Base-by-base conservation (phyloP, 805 yeast genomes). In the Candida berthetii region DNA sequence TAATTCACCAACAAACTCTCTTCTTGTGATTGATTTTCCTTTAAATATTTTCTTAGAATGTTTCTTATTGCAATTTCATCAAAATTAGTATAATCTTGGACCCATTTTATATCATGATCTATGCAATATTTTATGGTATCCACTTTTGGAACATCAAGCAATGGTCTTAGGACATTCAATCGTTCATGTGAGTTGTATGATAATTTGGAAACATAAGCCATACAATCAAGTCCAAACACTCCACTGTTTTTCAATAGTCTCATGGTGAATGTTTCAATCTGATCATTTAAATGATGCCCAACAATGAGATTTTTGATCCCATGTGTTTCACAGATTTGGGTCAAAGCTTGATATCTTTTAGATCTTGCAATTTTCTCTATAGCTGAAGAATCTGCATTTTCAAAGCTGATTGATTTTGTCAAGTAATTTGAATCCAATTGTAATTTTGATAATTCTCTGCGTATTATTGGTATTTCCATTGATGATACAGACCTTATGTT, bases 211-310 rank as follows among this genome's bases (percentile, higher is more conserved):
- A 42, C 25, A 2, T 53, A 48, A 31, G 51, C 53, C 68, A 83
- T 79, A 0, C 87, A 84, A 1, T 68, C 65, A 8, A 83, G 62
- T 0, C 95, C 95, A 57, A 70, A 65, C n/a, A 73, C 41, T 0
- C 74, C 61, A 31, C 77, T 69, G 24, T 71, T 68, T 1, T 58
- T 41, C 2, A 62, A 40, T 39, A 83, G 61, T 29, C 95, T 58
- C 54, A 80, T 68, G 18, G 82, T 45, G 46, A 73, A 80, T 0
- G 91, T 82, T 52, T 86, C 95, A 13, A 81, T 41, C 51, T 83
- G 88, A 55, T 86, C 95, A 52, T 85, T 78, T 37, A 66, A 52
- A 48, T 79, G 85, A 50, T 86, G 95, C 1, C 84, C 95, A 33
- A 80, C 61, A 18, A 79, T 56, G 4, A 85, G 43, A n/a, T 66